Base-by-base conservation (phyloP, 2,329 filamentous ascomycete species). In the Colletotrichum kahawae region DNA sequence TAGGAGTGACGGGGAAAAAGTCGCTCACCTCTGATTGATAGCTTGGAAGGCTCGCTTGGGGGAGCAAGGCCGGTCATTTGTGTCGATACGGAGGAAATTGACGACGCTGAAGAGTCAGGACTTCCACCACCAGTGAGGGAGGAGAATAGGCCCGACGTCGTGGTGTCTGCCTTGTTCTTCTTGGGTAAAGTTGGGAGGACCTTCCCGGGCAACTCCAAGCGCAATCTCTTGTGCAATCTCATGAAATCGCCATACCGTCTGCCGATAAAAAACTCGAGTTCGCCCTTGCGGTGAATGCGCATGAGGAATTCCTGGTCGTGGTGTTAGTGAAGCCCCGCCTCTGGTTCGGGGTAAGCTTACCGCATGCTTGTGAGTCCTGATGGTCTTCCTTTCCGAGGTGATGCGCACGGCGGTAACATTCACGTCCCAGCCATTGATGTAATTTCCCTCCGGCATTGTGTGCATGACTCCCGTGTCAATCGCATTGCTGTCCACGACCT, bases 391-490 rank as follows among this genome's bases (percentile, higher is more conserved):
- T 67, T 95, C 89, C 9, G 92, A 93, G 3, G 92, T 94, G 31
- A 95, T 92, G 77, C 96, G 91, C 65, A 98, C 97, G 54, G 93
- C 95, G 13, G 96, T 95, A 65, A 99, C 93, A 82, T 99, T 99
- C 78, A 98, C 92, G 83, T 98, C 97, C 97, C 97, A 98, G 34
- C 95, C 95, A 82, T 99, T 96, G 80, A 98, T 94, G 77, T 93
- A 94, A 83, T 98, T 94, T 6, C 97, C 97, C 83, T 98, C 95
- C 0, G 97, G 97, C 77, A 96, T 88, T 57, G 96, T 97, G 74
- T 95, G 92, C 74, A 98, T 89, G 67, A 99, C 88, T 0, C 97
- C 96, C 27, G 95, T 94, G 75, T 98, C 96, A 81, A 98, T 97
- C 57, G 97, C 96, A 70, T 95, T 94, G 77, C 95, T 92, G 81